Conservation (phyloP, 495 filamentous ascomycete species). For the Filosporella fistucella region DNA sequence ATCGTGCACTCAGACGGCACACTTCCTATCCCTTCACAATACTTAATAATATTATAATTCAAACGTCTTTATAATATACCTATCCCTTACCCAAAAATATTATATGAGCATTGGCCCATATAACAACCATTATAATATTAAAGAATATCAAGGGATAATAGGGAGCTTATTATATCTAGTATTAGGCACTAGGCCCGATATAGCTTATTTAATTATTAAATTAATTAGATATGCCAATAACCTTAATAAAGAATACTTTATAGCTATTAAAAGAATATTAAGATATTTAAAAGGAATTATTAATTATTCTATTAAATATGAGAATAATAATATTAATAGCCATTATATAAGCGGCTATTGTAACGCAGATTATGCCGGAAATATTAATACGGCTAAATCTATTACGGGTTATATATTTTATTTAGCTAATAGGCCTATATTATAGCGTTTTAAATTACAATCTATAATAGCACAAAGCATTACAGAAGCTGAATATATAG, state of each 20-base stretch:
- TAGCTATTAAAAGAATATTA: constrained; percentile 13
- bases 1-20: no score
- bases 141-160: constrained; percentile 13
- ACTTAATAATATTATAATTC: no score
- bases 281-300: constrained; percentile 19
- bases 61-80: no score
- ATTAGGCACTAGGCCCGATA: constrained; percentile 19
- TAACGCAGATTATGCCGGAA: constrained; percentile 10
- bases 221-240: constrained; percentile 8
- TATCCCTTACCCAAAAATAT: no score
- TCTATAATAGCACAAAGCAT: constrained; percentile 7
- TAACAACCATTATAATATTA: constrained; percentile 1
- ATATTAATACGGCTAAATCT: constrained; percentile 7
- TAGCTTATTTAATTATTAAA: constrained; percentile 16
- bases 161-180: constrained; percentile 18
- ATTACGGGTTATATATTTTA: constrained; percentile 10
- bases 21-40: no score
- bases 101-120: no score
- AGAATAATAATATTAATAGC: not conserved
- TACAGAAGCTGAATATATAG: constrained; percentile 13
- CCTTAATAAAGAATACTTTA: constrained; percentile 10
- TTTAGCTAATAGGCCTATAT: constrained; percentile 7
- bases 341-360: constrained; percentile 5
- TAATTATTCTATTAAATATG: constrained; percentile 14
- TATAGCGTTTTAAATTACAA: constrained; percentile 12